Base-by-base conservation (phyloP, 495 filamentous ascomycete species). In the Aspergillus cristatus region DNA sequence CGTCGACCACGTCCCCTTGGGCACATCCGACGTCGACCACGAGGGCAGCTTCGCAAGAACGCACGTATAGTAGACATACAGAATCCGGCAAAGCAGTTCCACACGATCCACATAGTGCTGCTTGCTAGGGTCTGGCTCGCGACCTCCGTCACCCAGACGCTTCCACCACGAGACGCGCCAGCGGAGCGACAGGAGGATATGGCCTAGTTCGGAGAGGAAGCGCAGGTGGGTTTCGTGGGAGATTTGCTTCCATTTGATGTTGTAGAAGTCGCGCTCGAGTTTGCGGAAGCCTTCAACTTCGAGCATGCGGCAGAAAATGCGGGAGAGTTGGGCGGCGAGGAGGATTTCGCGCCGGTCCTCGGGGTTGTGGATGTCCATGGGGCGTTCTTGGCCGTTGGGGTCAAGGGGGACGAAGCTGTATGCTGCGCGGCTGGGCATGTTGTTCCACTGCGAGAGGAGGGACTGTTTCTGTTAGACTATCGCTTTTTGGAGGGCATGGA, bases 161-260 rank as follows among this genome's bases (percentile, higher is more conserved):
- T 60, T 62, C 68, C 68, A 72, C 68, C 68, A 72, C 3, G 65
- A 68, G 2, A 66, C 56, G 3, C 68, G 67, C 67, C 67, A 72
- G 13, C 68, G 67, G 6, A 72, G 53, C 3, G 67, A 62, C 18
- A 70, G 53, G 8, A 72, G 55, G 28, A 70, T 68, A 34, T 61
- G 53, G 11, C 65, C 65, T 11, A 72, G 51, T 37, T 72, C 63
- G 32, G 46, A 43, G 24, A 67, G 47, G 55, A 70, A 68, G 32
- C 61, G 61, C 25, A 67, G 30, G 34, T 63, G 58, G 1, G 63
- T 63, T 12, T 69, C 60, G 40, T 65, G 60, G 3, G 59, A 63
- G 40, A 70, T 67, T 33, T 65, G 64, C 44, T 68, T 70, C 60
- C 67, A 69, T 44, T 64, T 67, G 43, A 70, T 65, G 42, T 70